Evolutionary conservation across 305 asterid species (phyloP), one percentile per base, ranked within the genome.

Genomic region (Plantago coronopus): DNA sequence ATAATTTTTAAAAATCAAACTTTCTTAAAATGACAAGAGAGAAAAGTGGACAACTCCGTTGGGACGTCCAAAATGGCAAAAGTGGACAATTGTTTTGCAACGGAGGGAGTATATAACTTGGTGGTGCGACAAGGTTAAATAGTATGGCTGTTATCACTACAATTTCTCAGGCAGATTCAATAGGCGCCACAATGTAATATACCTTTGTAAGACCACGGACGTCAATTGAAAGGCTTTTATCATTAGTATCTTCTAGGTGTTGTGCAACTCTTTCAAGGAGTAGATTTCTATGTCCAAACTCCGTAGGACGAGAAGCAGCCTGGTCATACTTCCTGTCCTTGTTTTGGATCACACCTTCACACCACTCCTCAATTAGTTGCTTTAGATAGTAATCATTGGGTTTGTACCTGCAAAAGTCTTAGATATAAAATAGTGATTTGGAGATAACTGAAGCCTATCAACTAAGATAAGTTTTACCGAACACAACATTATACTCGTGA

Each of bases 281-380:
- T 70, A 81, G 72, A 80, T 86, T 83, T 66, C 70, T 74, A 71
- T 76, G 77, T 61, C 82, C 79, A 63, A 76, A 79, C 62, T 71
- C 62, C 27, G 76, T 65, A 51, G 60, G 64, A 16, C 54, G 62
- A 46, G 82, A 67, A 71, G 71, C 61, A 38, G 71, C 71, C 59
- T 49, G 72, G 43, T 62, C 74, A 66, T 67, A 68, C 21, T 76
- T 67, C 65, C 16, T 65, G 50, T 57, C 65, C 59, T 71, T 78
- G 64, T 74, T 79, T 59, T 84, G 95, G 51, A 88, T 79, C 69
- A 89, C 86, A 27, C 95, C 97, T 81, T 91, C 98, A 72, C 96
- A 88, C 98, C 98, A 91, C 78, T 91, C 97, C 80, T 89, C 97
- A 55, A 91, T 80, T 27, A 91, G 85, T 73, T 80, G 95, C 81